Conservation (phyloP, 495 filamentous ascomycete genomes). For the Penicillium samsonianum region DNA sequence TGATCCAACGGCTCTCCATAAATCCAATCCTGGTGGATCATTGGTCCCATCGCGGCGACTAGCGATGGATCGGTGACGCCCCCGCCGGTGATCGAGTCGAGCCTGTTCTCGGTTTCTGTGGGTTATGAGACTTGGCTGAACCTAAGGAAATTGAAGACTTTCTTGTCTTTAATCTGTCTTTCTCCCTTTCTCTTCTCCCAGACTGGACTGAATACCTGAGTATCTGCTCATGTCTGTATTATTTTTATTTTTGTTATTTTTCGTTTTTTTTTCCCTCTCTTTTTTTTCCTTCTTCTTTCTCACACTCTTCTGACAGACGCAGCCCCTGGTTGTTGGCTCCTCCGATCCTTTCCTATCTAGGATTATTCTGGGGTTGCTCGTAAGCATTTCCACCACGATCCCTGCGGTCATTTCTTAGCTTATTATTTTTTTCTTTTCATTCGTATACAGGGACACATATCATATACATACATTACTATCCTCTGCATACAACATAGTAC, state of each 20-base stretch:
- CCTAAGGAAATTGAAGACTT: slow-evolving; percentile 3
- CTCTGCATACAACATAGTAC: not conserved
- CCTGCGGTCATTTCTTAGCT: slow-evolving; percentile 8
- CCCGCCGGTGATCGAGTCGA: slow-evolving; percentile 34
- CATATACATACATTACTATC: too few species aligned
- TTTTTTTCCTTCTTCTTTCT: not conserved
- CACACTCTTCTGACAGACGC: not conserved
- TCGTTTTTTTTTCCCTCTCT: too few species aligned
- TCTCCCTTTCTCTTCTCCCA: too few species aligned
- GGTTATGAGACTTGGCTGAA: slow-evolving; percentile 19
- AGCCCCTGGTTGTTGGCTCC: slow-evolving; percentile 17
- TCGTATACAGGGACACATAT: too few species aligned
- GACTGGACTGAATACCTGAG: too few species aligned
- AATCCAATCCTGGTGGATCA: slow-evolving; percentile 23
- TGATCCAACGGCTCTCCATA: slow-evolving; percentile 35
- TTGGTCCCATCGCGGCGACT: slow-evolving; percentile 28
- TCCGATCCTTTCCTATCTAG: slow-evolving; percentile 21
- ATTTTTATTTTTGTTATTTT: too few species aligned
- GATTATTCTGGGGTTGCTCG: slow-evolving; percentile 22
- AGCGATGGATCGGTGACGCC: slow-evolving; percentile 33
- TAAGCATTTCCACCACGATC: slow-evolving; percentile 11
- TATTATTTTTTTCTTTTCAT: too few species aligned
- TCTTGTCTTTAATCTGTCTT: too few species aligned
- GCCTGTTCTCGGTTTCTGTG: slow-evolving; percentile 21
- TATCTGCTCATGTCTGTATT: too few species aligned